Evolutionary conservation across 108 stramenopile species (phyloP).

Genomic region (Cyclotella atomus): DNA sequence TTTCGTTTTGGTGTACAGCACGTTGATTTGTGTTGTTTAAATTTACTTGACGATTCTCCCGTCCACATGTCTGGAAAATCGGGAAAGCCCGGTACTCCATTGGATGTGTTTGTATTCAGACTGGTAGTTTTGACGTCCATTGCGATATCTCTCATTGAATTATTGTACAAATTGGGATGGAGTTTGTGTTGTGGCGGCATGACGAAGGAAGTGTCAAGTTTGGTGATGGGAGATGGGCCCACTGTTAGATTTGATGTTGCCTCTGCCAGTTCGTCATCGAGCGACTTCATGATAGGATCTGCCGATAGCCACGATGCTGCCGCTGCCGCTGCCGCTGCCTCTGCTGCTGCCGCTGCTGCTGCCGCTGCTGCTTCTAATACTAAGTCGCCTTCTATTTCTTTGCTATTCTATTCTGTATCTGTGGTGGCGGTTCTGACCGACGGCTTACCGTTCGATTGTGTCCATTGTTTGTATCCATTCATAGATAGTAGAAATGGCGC

Average conservation of each 20-base stretch:
- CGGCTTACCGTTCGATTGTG: too few relatives aligned
- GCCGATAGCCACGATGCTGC: background rate
- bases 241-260: conserved; percentile 27
- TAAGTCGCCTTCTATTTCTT: too few relatives aligned
- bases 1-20: background rate
- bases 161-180: conserved; percentile 30
- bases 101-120: background rate
- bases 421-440: too few relatives aligned
- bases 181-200: conserved; percentile 24
- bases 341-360: background rate
- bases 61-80: conserved; percentile 54
- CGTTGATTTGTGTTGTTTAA: background rate
- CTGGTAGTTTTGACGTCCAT: background rate
- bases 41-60: conserved; percentile 12
- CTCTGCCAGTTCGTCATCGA: conserved; percentile 32
- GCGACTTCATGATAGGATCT: background rate
- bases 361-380: too few relatives aligned
- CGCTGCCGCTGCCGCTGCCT: background rate
- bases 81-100: conserved; percentile 54
- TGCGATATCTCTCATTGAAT: conserved; percentile 14
- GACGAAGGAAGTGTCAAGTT: conserved; percentile 11
- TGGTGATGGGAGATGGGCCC: conserved; percentile 21
- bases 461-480: too few relatives aligned
- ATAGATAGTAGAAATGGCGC: too few relatives aligned
- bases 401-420: too few relatives aligned